Evolutionary conservation across 73 alveolate species (phyloP).

Genomic region (Halteria grandinella): DNA sequence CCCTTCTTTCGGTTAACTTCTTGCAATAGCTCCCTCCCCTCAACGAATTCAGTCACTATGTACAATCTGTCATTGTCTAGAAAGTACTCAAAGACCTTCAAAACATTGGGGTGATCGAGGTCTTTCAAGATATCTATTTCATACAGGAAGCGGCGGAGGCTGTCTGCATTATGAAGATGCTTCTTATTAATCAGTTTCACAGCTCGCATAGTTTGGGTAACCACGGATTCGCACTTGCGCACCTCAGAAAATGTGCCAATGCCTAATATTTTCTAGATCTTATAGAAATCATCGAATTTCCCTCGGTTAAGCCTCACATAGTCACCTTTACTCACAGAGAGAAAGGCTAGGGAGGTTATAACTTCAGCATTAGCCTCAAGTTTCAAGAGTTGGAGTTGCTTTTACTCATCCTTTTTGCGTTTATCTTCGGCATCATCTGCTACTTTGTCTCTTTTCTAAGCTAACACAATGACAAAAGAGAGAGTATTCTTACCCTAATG

Average conservation of each 20-base stretch:
- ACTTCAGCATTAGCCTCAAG: too few species aligned
- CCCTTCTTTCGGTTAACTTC: conserved; percentile 62
- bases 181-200: conserved; percentile 70
- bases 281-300: conserved; percentile 55
- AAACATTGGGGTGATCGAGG: conserved; percentile 71
- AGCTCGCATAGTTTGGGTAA: conserved; percentile 77
- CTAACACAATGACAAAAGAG: too few species aligned
- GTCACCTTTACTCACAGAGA: conserved; percentile 12
- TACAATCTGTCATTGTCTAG: conserved; percentile 51
- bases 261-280: conserved; percentile 69
- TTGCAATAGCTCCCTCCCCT: conserved; percentile 89
- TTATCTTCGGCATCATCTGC: too few species aligned
- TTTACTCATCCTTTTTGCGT: too few species aligned
- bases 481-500: too few species aligned
- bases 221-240: conserved; percentile 61
- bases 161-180: conserved; percentile 28
- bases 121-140: conserved; percentile 58
- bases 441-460: too few species aligned
- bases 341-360: too few species aligned
- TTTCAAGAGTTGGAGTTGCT: too few species aligned
- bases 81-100: conserved; percentile 65
- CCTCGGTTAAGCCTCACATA: conserved; percentile 16
- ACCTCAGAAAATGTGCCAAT: conserved; percentile 83
- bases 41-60: conserved; percentile 65
- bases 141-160: conserved; percentile 52